These are phyloP conservation scores for Aspergillus ibericus DNA, from an alignment of 2,329 filamentous ascomycete species.

Conservation along the genomic window DNA sequence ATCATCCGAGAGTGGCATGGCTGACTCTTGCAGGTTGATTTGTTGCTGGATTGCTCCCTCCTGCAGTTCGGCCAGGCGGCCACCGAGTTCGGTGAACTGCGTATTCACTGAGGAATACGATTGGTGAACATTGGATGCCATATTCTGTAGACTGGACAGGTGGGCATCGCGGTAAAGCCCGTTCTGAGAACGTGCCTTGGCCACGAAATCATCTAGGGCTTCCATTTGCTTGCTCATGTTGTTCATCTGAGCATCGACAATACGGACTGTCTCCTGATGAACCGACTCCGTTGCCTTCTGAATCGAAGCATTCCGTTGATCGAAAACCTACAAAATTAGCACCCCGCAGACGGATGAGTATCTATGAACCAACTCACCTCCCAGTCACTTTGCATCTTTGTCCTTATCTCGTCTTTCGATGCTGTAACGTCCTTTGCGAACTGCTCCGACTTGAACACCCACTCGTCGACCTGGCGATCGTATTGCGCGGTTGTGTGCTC, in stretches of 20 bases:
- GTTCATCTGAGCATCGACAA: conserved; percentile 84
- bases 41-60: conserved; percentile 65
- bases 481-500: conserved; percentile 67
- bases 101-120: conserved; percentile 71
- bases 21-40: conserved; percentile 56
- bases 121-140: conserved; percentile 68
- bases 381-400: conserved; percentile 84
- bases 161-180: conserved; percentile 72
- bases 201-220: conserved; percentile 86
- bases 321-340: conserved; percentile 59
- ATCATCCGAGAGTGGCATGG: conserved; percentile 59
- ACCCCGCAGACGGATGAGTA: not conserved
- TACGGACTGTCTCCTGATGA: conserved; percentile 83
- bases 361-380: conserved; percentile 53
- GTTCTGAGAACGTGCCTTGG: conserved; percentile 78
- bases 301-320: conserved; percentile 78
- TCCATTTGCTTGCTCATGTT: conserved; percentile 88
- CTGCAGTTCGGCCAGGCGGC: conserved; percentile 67
- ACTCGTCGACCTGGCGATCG: conserved; percentile 69
- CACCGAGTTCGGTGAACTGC: conserved; percentile 68
- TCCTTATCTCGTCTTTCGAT: conserved; percentile 76
- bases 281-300: conserved; percentile 81
- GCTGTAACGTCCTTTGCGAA: conserved; percentile 70
- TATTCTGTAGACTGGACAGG: conserved; percentile 60
- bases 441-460: conserved; percentile 67